Evolutionary conservation across 371 early-diverging fungal genomes (phyloP).

Genomic region (Furculomyces boomerangus): DNA sequence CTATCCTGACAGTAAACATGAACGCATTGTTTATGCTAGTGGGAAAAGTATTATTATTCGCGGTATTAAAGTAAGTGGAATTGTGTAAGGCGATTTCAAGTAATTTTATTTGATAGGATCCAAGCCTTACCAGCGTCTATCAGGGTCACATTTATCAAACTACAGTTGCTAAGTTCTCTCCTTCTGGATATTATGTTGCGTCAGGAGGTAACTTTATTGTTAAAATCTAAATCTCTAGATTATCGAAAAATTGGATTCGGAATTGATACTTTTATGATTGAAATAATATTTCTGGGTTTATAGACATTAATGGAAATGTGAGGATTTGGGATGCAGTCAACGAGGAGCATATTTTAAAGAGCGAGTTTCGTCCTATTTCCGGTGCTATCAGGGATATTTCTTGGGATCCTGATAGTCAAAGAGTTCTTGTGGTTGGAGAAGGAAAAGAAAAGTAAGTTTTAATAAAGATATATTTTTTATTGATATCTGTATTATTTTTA

Average conservation of each 20-base stretch:
- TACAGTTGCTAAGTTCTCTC: constrained; percentile 78
- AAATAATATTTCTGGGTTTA: background rate
- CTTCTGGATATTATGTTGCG: constrained; percentile 87
- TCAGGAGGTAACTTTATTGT: constrained; percentile 54
- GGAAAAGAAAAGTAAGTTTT: constrained; percentile 48
- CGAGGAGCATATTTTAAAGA: constrained; percentile 71
- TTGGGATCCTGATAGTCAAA: constrained; percentile 90
- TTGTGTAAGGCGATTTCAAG: background rate
- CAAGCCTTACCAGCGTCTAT: constrained; percentile 64
- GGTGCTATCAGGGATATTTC: constrained; percentile 75
- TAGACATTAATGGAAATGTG: constrained; percentile 73
- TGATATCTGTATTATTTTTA: background rate
- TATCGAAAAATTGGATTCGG: background rate
- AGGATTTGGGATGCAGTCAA: constrained; percentile 85
- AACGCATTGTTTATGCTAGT: constrained; percentile 71
- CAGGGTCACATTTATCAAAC: constrained; percentile 54
- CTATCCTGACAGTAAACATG: constrained; percentile 23
- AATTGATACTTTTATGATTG: too few species aligned
- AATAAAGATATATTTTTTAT: background rate
- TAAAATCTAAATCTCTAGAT: background rate
- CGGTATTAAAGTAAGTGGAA: constrained; percentile 28
- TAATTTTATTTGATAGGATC: constrained; percentile 35
- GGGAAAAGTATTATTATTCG: constrained; percentile 79
- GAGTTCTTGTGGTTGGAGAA: constrained; percentile 87
- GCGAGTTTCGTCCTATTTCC: constrained; percentile 46